Evolutionary conservation across 306 rosid species (phyloP).

Genomic region (Acacia confusa): DNA sequence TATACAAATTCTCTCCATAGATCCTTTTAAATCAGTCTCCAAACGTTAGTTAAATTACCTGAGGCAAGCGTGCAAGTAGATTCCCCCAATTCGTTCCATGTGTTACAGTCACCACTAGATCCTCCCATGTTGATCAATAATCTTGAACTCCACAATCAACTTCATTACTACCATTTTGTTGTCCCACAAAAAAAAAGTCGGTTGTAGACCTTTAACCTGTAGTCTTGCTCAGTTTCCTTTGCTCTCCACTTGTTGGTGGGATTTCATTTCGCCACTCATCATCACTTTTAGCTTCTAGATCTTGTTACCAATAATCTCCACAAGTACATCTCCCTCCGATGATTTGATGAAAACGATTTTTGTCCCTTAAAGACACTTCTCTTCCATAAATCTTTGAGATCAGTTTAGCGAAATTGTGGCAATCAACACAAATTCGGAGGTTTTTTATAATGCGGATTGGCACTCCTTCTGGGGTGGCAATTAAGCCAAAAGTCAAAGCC

Average conservation of each 20-base stretch:
- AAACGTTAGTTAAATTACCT: background rate
- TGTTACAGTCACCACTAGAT: background rate
- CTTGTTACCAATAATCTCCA: conserved; percentile 35
- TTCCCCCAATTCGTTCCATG: background rate
- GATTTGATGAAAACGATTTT: conserved; percentile 49
- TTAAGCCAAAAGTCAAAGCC: conserved; percentile 77
- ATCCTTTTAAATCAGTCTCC: no score
- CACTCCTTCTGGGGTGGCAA: conserved; percentile 51
- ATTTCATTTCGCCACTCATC: background rate
- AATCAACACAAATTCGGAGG: conserved; percentile 87
- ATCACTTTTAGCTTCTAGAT: background rate
- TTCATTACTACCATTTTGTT: background rate
- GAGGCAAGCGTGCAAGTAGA: background rate
- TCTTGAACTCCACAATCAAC: background rate
- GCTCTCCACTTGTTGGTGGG: background rate
- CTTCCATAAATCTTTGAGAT: conserved; percentile 60
- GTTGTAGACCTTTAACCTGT: background rate
- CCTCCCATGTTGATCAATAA: background rate
- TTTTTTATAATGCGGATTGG: conserved; percentile 75
- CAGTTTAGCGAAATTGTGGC: conserved; percentile 83
- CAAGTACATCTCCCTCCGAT: conserved; percentile 81
- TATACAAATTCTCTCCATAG: background rate
- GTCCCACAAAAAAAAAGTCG: background rate
- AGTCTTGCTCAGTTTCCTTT: background rate
- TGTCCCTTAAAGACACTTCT: conserved; percentile 49